These are phyloP conservation scores for Talinum fruticosum DNA, from an alignment of 148 eudicot genomes.

Conservation along the genomic window DNA sequence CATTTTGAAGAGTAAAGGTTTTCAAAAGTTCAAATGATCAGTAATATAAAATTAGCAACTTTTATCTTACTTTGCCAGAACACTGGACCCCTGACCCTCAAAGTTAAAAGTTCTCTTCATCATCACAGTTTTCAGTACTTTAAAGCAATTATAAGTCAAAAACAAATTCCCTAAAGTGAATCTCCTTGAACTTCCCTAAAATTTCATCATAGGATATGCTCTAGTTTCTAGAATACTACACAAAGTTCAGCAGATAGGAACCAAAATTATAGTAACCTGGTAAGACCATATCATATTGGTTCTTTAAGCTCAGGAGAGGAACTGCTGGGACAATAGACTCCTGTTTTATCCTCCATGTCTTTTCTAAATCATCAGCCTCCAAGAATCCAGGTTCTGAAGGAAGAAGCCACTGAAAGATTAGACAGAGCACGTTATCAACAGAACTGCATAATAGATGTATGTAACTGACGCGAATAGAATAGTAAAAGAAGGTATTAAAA, in stretches of 20 bases:
- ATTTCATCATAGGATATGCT: background rate
- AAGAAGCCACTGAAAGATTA: slow-evolving; percentile 69
- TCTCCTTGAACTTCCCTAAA: background rate
- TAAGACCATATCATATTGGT: slow-evolving; percentile 76
- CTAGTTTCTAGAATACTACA: too few species aligned
- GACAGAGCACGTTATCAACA: slow-evolving; percentile 13
- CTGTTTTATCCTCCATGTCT: slow-evolving; percentile 76
- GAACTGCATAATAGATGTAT: background rate
- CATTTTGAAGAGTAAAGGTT: background rate
- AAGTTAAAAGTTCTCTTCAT: background rate
- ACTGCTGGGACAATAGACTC: slow-evolving; percentile 68
- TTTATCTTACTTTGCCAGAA: background rate
- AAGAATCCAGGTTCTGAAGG: slow-evolving; percentile 66
- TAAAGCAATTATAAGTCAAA: background rate
- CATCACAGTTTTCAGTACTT: background rate
- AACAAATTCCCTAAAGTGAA: background rate
- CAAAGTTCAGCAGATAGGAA: too few species aligned
- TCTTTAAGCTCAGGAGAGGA: slow-evolving; percentile 50
- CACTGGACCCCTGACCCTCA: background rate
- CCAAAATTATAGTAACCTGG: slow-evolving; percentile 51
- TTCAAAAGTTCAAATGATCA: background rate
- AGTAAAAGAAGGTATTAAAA: too few species aligned
- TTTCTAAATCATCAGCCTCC: slow-evolving; percentile 88
- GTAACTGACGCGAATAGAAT: background rate
- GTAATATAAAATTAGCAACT: background rate